Conservation (phyloP, 2,329 filamentous ascomycete species). For the Pseudohalonectria lignicola region DNA sequence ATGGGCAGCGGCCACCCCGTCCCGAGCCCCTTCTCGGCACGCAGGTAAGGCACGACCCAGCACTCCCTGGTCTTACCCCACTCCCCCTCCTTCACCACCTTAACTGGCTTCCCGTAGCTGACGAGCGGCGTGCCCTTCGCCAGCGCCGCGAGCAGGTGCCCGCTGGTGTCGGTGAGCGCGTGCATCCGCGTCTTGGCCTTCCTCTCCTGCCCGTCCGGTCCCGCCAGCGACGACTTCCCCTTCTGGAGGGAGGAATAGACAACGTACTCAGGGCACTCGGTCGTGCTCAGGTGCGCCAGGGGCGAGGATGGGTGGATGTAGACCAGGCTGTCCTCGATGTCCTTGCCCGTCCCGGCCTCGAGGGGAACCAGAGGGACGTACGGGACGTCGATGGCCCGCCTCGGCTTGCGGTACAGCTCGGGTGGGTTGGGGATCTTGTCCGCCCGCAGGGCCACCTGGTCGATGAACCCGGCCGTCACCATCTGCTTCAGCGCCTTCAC, state of each 20-base stretch:
- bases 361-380: constrained; percentile 78
- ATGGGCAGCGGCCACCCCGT: constrained; percentile 77
- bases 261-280: constrained; percentile 77
- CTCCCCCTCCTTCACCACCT: constrained; percentile 32
- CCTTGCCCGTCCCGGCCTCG: constrained; percentile 25
- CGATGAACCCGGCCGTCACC: constrained; percentile 82
- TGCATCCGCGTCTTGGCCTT: constrained; percentile 79
- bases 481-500: constrained; percentile 81
- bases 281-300: constrained; percentile 56
- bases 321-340: constrained; percentile 45
- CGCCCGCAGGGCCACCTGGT: constrained; percentile 85
- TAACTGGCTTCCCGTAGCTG: constrained; percentile 81
- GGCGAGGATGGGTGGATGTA: constrained; percentile 82
- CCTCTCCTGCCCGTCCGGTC: constrained; percentile 44
- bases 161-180: constrained; percentile 69
- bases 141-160: constrained; percentile 63
- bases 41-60: constrained; percentile 70
- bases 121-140: constrained; percentile 79
- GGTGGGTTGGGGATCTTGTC: constrained; percentile 71
- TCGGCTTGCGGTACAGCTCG: constrained; percentile 56
- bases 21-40: constrained; percentile 54
- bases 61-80: constrained; percentile 51
- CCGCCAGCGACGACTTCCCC: constrained; percentile 6
- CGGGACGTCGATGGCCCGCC: constrained; percentile 81
- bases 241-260: constrained; percentile 81